Evolutionary conservation across 768 basidiomycete species (phyloP).

Genomic region (Panus rudis): DNA sequence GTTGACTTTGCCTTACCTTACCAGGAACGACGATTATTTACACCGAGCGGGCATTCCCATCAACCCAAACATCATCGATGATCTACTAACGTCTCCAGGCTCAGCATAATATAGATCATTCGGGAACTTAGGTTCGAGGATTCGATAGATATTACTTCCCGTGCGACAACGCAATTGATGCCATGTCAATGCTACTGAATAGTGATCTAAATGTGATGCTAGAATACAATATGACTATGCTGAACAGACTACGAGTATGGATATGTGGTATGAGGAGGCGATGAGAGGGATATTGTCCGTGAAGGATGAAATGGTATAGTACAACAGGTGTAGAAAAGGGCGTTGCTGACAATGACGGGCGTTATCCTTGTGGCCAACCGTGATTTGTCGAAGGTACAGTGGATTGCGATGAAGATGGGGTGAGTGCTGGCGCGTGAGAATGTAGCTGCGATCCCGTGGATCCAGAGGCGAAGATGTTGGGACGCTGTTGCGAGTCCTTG

Average conservation of each 20-base stretch:
- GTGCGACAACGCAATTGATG: too few species aligned
- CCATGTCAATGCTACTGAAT: too few species aligned
- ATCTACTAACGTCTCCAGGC: constrained; percentile 30
- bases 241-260: too few species aligned
- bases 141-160: too few species aligned
- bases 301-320: background rate
- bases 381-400: background rate
- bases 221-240: too few species aligned
- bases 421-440: constrained; percentile 1
- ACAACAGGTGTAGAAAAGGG: background rate
- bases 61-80: constrained; percentile 33
- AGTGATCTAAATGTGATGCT: too few species aligned
- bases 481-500: constrained; percentile 21
- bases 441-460: constrained; percentile 14
- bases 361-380: background rate
- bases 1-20: background rate
- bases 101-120: too few species aligned
- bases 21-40: constrained; percentile 50
- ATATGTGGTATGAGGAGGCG: too few species aligned
- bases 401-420: constrained; percentile 1
- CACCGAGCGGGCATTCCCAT: constrained; percentile 32
- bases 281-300: too few species aligned
- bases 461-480: constrained; percentile 21
- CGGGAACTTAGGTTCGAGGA: too few species aligned
- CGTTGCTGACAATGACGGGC: background rate